phyloP scores from a whole-genome alignment of 2,329 filamentous ascomycete genomes.

The Phyllosticta capitalensis region DNA sequence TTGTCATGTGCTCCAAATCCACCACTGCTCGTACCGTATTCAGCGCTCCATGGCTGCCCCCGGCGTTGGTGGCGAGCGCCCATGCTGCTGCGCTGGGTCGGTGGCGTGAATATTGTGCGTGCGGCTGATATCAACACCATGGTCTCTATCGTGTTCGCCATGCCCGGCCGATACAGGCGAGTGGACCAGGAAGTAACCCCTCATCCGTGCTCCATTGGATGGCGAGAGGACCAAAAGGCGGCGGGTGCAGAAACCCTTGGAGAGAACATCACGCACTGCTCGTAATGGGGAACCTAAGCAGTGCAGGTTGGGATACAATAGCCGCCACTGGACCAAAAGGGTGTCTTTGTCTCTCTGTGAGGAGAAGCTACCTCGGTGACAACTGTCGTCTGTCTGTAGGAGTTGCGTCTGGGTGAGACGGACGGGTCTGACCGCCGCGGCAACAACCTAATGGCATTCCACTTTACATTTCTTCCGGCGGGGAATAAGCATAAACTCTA shows the following conservation, averaged over 20 bases:
- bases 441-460: background rate
- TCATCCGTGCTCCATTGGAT: background rate
- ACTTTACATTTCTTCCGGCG: background rate
- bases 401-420: background rate
- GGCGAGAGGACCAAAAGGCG: background rate
- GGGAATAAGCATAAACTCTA: background rate
- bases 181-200: background rate
- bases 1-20: background rate
- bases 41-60: background rate
- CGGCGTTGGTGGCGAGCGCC: no score
- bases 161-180: background rate
- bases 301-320: background rate
- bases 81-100: background rate
- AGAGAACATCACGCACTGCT: background rate
- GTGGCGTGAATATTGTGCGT: background rate
- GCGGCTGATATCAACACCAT: background rate
- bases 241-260: background rate
- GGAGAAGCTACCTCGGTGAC: no score
- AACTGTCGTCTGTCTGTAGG: background rate
- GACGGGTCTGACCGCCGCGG: background rate
- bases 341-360: no score
- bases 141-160: background rate
- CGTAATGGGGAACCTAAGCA: background rate
- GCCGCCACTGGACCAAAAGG: background rate
- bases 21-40: background rate